Evolutionary conservation across 140 eudicot species (phyloP), one percentile per base, ranked within the genome.

Genomic region (Senecio squalidus): DNA sequence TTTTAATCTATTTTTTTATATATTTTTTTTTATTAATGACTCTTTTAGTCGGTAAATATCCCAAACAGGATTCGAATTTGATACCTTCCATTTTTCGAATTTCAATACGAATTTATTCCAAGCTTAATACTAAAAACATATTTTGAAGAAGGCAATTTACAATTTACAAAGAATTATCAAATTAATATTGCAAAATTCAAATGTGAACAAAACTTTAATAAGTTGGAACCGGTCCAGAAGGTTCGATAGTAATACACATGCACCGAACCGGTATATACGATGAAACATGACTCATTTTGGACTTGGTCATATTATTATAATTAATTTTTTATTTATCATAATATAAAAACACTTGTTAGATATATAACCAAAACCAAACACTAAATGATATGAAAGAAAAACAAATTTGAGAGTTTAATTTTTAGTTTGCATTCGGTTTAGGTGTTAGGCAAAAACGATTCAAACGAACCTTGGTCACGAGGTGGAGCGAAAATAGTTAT

Each of bases 211-310:
- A 21, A 26, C 6, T 28, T 46, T 14, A 46, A 34, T 45, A 33
- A 6, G 72, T 24, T 64, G 23, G 58, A 72, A 55, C 61, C 60
- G 46, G 61, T 30, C 55, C 4, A 29, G 72, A 64, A 64, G 61
- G 60, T 72, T 64, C 77, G 45, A 64, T 64, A 46, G 45, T 28
- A 43, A n/a, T 55, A 55, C 77, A 72, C 55, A 64, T 56, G 55
- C 61, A 64, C 66, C 67, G 31, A 39, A 63, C 77, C 77, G 55
- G 47, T 34, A n/a, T 17, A 56, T 56, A 64, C 72, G 77, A 72
- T 64, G 66, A 72, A 72, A 50, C 77, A 55, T 39, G 48, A 4
- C 67, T 55, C 24, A 64, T 11, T 55, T 64, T 55, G 55, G 61
- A 56, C 61, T 41, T 24, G 5, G 38, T 64, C 55, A 36, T 36